phyloP scores from a whole-genome alignment of 2,329 filamentous ascomycete species.

The Hypoxylon sp. region DNA sequence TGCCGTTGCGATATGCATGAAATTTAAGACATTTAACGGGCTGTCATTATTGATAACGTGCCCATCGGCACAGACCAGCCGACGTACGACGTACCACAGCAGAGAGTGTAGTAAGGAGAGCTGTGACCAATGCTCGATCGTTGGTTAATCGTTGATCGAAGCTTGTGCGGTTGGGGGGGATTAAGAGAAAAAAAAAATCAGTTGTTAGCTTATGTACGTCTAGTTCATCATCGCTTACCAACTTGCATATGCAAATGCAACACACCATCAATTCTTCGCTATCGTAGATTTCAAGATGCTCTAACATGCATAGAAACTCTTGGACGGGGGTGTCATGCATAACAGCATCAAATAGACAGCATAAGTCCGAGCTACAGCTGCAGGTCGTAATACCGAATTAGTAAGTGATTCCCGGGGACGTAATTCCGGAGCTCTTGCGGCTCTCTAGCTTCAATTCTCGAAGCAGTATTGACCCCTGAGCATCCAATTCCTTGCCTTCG shows the following conservation, averaged over 20 bases:
- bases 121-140: constrained; percentile 22
- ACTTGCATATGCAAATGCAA: constrained; percentile 35
- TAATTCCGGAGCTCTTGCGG: constrained; percentile 23
- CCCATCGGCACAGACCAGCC: constrained; percentile 32
- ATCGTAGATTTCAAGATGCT: constrained; percentile 36
- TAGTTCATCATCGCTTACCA: constrained; percentile 27
- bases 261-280: constrained; percentile 32
- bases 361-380: constrained; percentile 32
- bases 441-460: constrained; percentile 23
- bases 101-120: not conserved
- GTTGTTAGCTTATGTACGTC: constrained; percentile 14
- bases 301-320: constrained; percentile 26
- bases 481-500: constrained; percentile 28
- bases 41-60: constrained; percentile 33
- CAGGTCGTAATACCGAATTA: constrained; percentile 30
- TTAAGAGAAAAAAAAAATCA: not conserved
- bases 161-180: not conserved
- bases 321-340: constrained; percentile 33
- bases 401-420: constrained; percentile 22
- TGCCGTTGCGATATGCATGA: constrained; percentile 38
- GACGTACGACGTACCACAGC: constrained; percentile 3
- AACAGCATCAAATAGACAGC: constrained; percentile 30
- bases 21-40: constrained; percentile 32
- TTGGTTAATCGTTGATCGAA: constrained; percentile 9
- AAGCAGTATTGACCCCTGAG: constrained; percentile 26